These are phyloP conservation scores for Pseudognaphalium luteoalbum DNA, from an alignment of 129 eudicot species.

Conservation along the genomic window DNA sequence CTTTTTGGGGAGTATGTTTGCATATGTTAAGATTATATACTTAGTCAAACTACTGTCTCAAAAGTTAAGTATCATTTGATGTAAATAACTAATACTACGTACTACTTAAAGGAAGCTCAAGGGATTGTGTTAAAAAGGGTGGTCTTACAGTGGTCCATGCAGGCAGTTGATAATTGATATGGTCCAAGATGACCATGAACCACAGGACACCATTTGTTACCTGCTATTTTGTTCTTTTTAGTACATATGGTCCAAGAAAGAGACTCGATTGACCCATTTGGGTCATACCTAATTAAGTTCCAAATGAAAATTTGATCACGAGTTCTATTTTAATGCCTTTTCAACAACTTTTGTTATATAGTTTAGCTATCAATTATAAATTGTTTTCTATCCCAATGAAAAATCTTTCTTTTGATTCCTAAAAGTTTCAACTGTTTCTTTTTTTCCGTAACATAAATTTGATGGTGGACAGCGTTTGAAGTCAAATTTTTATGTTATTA, in stretches of 20 bases:
- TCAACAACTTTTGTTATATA: conserved; percentile 12
- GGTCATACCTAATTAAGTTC: conserved; percentile 1
- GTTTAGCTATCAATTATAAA: neutral
- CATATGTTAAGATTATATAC: too few relatives aligned
- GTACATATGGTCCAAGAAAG: conserved; percentile 24
- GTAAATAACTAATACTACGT: conserved; percentile 13
- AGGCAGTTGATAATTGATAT: conserved; percentile 12
- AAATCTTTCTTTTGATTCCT: conserved; percentile 3
- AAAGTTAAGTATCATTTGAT: neutral
- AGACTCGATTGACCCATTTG: conserved; percentile 26
- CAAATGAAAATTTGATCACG: conserved; percentile 35
- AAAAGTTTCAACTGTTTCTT: neutral
- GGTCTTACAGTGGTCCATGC: conserved; percentile 21
- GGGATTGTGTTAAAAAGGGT: neutral
- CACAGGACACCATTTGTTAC: conserved; percentile 14
- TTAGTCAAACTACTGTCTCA: neutral
- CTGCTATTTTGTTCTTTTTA: conserved; percentile 34
- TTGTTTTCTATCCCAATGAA: conserved; percentile 6
- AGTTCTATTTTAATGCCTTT: neutral
- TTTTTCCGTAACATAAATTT: neutral
- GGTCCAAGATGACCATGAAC: conserved; percentile 27
- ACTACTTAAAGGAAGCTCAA: conserved; percentile 13
- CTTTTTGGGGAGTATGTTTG: conserved; percentile 5
- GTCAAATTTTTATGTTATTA: conserved; percentile 18
- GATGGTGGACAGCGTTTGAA: neutral